Evolutionary conservation across 1,284 basidiomycete species (phyloP).

Genomic region (Polyporus tsugae): DNA sequence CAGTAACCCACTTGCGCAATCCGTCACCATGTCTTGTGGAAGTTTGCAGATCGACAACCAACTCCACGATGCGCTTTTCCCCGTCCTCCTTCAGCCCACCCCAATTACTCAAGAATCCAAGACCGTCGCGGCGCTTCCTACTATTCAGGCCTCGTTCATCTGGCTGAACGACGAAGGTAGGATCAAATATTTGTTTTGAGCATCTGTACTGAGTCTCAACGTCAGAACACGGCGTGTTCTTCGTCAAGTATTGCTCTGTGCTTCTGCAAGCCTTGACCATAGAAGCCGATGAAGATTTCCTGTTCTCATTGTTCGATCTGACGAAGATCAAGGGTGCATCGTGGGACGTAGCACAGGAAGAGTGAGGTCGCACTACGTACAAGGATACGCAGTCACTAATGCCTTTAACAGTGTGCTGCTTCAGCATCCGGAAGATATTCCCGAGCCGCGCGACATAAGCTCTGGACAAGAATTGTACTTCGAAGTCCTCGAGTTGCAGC

Average conservation of each 20-base stretch:
- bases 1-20: constrained; percentile 84
- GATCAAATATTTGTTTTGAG: background rate
- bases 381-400: background rate
- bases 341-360: constrained; percentile 81
- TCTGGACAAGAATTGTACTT: constrained; percentile 90
- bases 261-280: constrained; percentile 95
- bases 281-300: constrained; percentile 96
- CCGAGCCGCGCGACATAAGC: constrained; percentile 77
- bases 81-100: constrained; percentile 96
- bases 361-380: constrained; percentile 58
- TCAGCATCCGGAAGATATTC: constrained; percentile 77
- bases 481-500: constrained; percentile 97
- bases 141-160: constrained; percentile 88
- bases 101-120: constrained; percentile 87
- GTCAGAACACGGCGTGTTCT: constrained; percentile 92
- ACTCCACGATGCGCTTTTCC: constrained; percentile 95
- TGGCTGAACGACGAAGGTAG: constrained; percentile 94
- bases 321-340: constrained; percentile 90
- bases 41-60: constrained; percentile 98
- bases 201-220: background rate
- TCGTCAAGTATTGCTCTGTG: constrained; percentile 97
- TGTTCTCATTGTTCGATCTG: constrained; percentile 94
- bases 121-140: constrained; percentile 87
- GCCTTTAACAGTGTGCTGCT: constrained; percentile 71
- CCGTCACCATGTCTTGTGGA: constrained; percentile 86